A percentile compares a stretch with the other conserved stretches of the same genome.
These are phyloP conservation scores for Chlamydomonas eustigma DNA, from an alignment of 139 green algal genomes.

Conservation along the genomic window DNA sequence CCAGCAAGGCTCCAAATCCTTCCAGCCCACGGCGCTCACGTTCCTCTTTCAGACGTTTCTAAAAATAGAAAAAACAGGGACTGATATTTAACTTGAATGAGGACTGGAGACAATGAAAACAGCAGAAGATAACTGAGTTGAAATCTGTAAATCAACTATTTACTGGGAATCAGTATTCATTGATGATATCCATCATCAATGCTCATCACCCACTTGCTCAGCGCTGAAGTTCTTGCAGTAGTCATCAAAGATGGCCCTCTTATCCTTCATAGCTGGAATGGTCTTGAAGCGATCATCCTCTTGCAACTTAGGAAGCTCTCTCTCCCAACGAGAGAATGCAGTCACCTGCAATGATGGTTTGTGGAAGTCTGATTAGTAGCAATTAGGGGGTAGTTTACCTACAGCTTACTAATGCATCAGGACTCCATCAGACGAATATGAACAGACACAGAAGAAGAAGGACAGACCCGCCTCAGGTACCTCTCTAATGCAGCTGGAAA, in stretches of 20 bases:
- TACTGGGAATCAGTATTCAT: background rate
- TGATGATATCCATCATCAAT: background rate
- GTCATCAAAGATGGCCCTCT: constrained; percentile 66
- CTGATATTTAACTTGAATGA: too few relatives aligned
- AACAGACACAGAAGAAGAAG: too few relatives aligned
- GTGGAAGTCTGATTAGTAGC: too few relatives aligned
- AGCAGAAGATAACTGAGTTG: background rate
- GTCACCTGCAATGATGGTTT: too few relatives aligned
- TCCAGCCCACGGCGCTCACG: background rate
- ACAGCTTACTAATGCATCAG: too few relatives aligned
- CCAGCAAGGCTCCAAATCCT: constrained; percentile 51
- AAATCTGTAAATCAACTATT: background rate
- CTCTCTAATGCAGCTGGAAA: too few relatives aligned
- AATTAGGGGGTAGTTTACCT: too few relatives aligned
- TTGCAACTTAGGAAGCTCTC: constrained; percentile 67
- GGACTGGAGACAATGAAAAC: too few relatives aligned
- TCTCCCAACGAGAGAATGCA: constrained; percentile 34
- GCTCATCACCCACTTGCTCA: constrained; percentile 17
- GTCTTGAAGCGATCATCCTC: constrained; percentile 54
- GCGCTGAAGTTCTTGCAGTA: constrained; percentile 60
- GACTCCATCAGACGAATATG: too few relatives aligned
- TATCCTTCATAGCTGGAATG: constrained; percentile 51
- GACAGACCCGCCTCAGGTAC: too few relatives aligned
- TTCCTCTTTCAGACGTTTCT: constrained; percentile 23
- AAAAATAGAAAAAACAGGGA: too few relatives aligned